A percentile compares a stretch with the other conserved stretches of the same genome.
These are phyloP conservation scores for Aspergillus sojae DNA, from an alignment of 2,329 filamentous ascomycete genomes.

Conservation along the genomic window DNA sequence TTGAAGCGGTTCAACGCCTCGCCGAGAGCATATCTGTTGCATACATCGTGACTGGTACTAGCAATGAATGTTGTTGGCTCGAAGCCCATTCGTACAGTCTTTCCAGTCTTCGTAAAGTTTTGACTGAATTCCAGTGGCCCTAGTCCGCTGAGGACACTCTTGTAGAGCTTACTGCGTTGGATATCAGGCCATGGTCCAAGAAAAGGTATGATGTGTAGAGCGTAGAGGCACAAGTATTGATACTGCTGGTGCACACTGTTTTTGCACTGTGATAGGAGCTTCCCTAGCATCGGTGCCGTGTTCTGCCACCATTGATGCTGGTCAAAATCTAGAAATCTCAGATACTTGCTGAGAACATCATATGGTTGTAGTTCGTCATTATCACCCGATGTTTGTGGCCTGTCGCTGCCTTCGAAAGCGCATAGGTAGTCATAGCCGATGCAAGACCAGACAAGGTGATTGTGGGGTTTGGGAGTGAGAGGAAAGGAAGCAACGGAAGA, in stretches of 20 bases:
- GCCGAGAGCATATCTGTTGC: conserved; percentile 5
- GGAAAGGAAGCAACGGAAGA: too few relatives aligned
- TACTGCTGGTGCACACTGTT: conserved; percentile 16
- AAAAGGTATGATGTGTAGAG: conserved; percentile 11
- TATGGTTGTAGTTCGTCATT: neutral
- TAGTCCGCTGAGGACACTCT: neutral
- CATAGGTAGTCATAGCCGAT: neutral
- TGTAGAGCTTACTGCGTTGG: neutral
- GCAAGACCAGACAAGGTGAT: rapidly evolving
- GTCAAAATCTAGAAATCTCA: conserved; percentile 11
- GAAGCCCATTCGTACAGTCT: conserved; percentile 11
- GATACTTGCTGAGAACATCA: neutral
- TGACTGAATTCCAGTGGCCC: conserved; percentile 10
- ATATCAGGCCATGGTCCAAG: conserved; percentile 3
- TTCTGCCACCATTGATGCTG: conserved; percentile 17
- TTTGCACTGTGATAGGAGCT: conserved; percentile 10
- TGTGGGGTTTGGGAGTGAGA: neutral
- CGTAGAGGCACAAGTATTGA: conserved; percentile 13
- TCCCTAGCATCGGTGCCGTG: conserved; percentile 11
- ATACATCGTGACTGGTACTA: conserved; percentile 5
- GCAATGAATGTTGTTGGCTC: conserved; percentile 11
- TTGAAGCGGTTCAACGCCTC: conserved; percentile 4
- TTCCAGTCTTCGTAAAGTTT: conserved; percentile 8
- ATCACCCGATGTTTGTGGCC: too few relatives aligned
- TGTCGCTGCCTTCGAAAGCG: neutral